Evolutionary conservation across 257 asterid species (phyloP).

Genomic region (Capsicum chinense): DNA sequence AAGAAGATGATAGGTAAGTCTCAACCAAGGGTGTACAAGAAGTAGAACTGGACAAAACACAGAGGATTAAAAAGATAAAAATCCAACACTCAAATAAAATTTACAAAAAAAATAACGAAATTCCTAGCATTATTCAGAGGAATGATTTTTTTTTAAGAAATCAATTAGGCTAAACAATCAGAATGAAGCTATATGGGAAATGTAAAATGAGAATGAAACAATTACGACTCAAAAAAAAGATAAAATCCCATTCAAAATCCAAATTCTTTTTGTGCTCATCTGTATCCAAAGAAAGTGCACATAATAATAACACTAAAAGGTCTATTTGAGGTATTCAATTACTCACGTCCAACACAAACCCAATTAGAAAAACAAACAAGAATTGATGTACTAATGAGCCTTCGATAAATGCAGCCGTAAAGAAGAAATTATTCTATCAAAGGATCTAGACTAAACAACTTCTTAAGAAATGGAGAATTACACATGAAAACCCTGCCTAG

Average conservation of each 20-base stretch:
- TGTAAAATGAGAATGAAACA: background rate
- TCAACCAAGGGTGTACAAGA: background rate
- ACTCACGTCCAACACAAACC: background rate
- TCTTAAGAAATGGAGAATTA: background rate
- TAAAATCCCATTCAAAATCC: background rate
- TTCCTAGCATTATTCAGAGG: background rate
- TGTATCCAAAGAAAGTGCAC: background rate
- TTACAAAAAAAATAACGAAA: background rate
- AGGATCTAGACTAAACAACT: background rate
- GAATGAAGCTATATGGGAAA: background rate
- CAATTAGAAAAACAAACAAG: background rate
- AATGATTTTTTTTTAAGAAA: background rate
- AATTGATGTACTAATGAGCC: background rate
- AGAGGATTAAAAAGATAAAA: background rate
- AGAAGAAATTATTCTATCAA: background rate
- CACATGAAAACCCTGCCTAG: background rate
- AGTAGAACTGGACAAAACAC: background rate
- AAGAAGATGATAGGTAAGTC: background rate
- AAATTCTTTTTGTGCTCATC: background rate
- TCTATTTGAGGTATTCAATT: background rate
- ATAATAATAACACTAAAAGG: background rate
- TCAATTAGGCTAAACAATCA: background rate
- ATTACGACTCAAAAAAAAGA: background rate
- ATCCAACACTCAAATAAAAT: background rate
- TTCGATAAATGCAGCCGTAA: background rate